These are phyloP conservation scores for Eimeria falciformis DNA, from an alignment of 169 alveolate genomes.

Conservation along the genomic window DNA sequence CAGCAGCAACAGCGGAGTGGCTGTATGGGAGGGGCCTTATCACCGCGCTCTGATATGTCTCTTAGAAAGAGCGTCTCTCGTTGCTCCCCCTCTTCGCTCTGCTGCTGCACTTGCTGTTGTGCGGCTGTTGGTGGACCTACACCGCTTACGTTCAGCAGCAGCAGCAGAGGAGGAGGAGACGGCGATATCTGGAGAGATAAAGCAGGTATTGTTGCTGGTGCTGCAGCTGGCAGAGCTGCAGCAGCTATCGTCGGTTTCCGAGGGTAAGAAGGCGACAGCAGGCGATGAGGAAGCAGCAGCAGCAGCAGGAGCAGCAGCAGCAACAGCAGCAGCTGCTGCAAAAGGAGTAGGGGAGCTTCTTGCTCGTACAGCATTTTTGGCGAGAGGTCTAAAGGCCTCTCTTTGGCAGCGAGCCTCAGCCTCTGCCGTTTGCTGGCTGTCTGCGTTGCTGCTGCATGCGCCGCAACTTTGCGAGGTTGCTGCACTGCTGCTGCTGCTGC, in stretches of 20 bases:
- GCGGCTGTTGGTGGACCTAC: constrained; percentile 60
- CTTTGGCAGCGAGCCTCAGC: constrained; percentile 45
- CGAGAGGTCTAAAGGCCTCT: constrained; percentile 32
- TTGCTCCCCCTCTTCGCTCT: constrained; percentile 53
- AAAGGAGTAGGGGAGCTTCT: constrained; percentile 16
- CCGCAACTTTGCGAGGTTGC: constrained; percentile 61
- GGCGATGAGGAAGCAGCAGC: constrained; percentile 63
- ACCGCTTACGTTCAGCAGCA: constrained; percentile 56
- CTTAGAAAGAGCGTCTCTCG: constrained; percentile 54
- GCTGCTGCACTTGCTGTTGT: constrained; percentile 68
- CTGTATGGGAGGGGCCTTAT: constrained; percentile 50
- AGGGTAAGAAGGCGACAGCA: constrained; percentile 48
- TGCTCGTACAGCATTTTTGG: constrained; percentile 28
- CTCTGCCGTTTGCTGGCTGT: constrained; percentile 63
- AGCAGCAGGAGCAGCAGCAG: constrained; percentile 63
- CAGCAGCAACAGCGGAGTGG: no score
- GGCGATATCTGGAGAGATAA: constrained; percentile 17
- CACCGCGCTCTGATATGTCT: constrained; percentile 16
- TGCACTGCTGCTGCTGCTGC: constrained; percentile 52
- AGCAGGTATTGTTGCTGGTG: constrained; percentile 44
- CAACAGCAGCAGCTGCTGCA: constrained; percentile 28
- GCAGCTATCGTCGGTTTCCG: constrained; percentile 40
- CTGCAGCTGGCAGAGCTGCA: constrained; percentile 61
- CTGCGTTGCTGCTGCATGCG: constrained; percentile 67
- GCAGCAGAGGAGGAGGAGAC: constrained; percentile 25